These are phyloP conservation scores for Jackrogersella minutella DNA, from an alignment of 495 filamentous ascomycete species.

Conservation along the genomic window DNA sequence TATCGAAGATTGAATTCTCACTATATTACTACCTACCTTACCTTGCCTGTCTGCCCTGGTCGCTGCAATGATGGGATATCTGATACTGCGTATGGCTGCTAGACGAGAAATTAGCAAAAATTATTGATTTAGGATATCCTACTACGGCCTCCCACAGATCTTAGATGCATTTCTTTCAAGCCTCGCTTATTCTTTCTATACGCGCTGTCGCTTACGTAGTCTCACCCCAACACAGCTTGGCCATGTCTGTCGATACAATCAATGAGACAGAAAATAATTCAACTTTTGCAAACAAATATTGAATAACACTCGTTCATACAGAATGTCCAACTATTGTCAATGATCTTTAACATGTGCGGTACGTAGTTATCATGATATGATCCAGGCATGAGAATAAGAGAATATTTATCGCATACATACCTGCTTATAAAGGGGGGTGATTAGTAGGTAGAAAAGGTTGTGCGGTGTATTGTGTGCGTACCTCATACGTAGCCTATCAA, in stretches of 20 bases:
- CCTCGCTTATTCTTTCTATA: neutral
- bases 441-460: neutral
- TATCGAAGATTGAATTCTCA: slow-evolving; percentile 22
- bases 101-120: slow-evolving; percentile 1
- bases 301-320: no score
- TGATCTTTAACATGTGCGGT: neutral
- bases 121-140: neutral
- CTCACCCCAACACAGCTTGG: neutral
- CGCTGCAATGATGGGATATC: neutral
- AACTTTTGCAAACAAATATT: neutral
- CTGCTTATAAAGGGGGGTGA: slow-evolving; percentile 21
- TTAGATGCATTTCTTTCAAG: neutral
- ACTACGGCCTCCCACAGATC: neutral
- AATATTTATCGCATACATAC: slow-evolving; percentile 1
- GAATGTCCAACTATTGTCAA: neutral
- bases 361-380: neutral
- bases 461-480: neutral
- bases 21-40: neutral
- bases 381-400: neutral
- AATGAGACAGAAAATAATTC: neutral
- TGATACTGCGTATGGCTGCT: neutral
- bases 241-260: neutral
- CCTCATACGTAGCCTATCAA: no score
- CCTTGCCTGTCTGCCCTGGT: neutral
- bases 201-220: neutral